phyloP scores from a whole-genome alignment of 768 basidiomycete species.

The Amyloporia xantha region DNA sequence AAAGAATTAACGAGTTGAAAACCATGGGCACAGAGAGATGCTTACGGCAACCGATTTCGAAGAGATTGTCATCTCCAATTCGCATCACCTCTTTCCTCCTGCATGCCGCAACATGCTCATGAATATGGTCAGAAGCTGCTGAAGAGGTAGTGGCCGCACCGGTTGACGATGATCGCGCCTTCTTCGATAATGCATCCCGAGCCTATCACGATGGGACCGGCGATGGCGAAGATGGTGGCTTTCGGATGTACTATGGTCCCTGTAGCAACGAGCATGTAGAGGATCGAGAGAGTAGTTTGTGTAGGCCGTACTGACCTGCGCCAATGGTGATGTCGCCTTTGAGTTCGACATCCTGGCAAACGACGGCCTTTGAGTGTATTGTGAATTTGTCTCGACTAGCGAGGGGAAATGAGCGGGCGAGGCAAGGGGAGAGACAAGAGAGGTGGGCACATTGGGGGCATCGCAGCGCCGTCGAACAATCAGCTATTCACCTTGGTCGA shows the following conservation, averaged over 20 bases:
- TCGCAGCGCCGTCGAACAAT: neutral
- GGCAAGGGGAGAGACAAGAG: neutral
- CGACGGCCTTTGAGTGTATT: constrained; percentile 85
- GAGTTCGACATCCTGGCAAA: constrained; percentile 91
- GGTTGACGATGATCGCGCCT: constrained; percentile 82
- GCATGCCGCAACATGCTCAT: neutral
- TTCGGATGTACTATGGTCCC: constrained; percentile 91
- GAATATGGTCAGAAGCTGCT: neutral
- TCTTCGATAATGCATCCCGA: constrained; percentile 90
- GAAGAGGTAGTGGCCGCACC: constrained; percentile 39
- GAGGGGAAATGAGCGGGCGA: neutral
- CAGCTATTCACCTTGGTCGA: neutral
- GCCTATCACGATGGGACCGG: constrained; percentile 88
- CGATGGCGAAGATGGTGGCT: constrained; percentile 86
- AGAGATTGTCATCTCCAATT: constrained; percentile 90
- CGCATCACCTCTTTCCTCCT: constrained; percentile 82
- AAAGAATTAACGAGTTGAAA: constrained; percentile 1
- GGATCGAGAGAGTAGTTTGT: neutral
- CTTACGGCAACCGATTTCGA: constrained; percentile 91
- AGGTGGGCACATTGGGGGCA: constrained; percentile 15
- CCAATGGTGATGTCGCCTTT: constrained; percentile 94
- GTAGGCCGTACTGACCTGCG: constrained; percentile 40
- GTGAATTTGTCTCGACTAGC: constrained; percentile 88
- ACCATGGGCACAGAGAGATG: neutral
- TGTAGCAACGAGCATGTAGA: constrained; percentile 20